Evolutionary conservation across 208 protist species (phyloP).

Genomic region (Leptomonas seymouri): DNA sequence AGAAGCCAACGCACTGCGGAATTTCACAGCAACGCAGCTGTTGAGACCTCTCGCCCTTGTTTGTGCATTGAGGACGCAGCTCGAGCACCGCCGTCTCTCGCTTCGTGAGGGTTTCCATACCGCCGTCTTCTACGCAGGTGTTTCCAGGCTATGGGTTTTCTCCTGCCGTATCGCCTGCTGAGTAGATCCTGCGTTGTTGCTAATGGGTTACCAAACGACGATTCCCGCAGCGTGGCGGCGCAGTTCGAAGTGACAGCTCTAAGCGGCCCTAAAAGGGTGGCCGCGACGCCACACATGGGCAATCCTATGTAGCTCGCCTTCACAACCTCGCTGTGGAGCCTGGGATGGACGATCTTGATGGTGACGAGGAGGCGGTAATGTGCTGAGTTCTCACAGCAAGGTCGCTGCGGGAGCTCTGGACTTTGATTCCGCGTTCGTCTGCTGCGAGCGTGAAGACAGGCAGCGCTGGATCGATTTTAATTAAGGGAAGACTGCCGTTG

Average conservation of each 20-base stretch:
- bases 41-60: not conserved
- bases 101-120: too few relatives aligned
- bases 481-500: not conserved
- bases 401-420: conserved; percentile 5
- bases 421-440: not conserved
- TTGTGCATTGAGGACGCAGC: not conserved
- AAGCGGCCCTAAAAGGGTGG: not conserved
- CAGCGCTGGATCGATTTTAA: not conserved
- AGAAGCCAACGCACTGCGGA: not conserved
- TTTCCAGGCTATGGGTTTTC: too few relatives aligned
- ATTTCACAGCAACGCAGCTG: too few relatives aligned
- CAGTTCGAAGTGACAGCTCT: not conserved
- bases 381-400: conserved; percentile 13
- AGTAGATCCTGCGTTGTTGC: not conserved
- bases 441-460: not conserved
- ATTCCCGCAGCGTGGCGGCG: conserved; percentile 1
- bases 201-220: too few relatives aligned
- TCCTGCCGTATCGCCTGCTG: not conserved
- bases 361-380: not conserved
- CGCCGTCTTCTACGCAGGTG: too few relatives aligned
- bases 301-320: not conserved
- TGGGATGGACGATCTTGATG: not conserved
- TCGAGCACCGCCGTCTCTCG: too few relatives aligned
- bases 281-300: conserved; percentile 17
- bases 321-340: not conserved